Evolutionary conservation across 2,329 filamentous ascomycete genomes (phyloP), one percentile per base, ranked within the genome.

Genomic region (Colletotrichum sp.): DNA sequence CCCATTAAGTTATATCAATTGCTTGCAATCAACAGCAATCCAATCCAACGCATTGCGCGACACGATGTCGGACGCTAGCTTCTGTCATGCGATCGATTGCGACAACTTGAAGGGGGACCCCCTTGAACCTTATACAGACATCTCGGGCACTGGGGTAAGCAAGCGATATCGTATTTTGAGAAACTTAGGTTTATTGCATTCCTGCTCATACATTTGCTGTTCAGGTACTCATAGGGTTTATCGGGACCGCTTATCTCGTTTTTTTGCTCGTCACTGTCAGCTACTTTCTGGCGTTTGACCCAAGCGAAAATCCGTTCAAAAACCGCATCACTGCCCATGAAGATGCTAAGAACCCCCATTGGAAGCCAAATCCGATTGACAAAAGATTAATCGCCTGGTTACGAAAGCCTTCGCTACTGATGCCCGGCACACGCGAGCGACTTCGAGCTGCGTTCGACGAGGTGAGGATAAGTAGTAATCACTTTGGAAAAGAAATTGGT

Each of bases 1-100:
- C 39, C 1, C 16, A n/a, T 3, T 2, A 44, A 44, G 2, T 6
- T n/a, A n/a, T 1, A 10, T n/a, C 39, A 44, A 6, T 44, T 3
- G 8, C 39, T 1, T n/a, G 1, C 18, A 10, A 49, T n/a, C 18
- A 49, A 49, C 39, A 49, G 39, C 39, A n/a, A 10, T n/a, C 18
- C 9, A 10, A 44, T 44, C 18, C 2, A 44, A n/a, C 18, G 10
- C 5, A 44, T 44, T n/a, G 16, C 9, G 39, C 39, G 9, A 12
- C 9, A 49, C 18, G 39, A 49, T 49, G 39, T 49, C 39, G 18
- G 12, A 12, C 39, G 3, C 39, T 2, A 49, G 9, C 39, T 49
- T 49, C 0, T 49, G 39, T 49, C 39, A n/a, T n/a, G 39, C 18
- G 9, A 49, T 49, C 18, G 5, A 49, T n/a, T 49, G 39, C 9